These are phyloP conservation scores for Lactarius sanguifluus DNA, from an alignment of 768 basidiomycete species.

Conservation along the genomic window DNA sequence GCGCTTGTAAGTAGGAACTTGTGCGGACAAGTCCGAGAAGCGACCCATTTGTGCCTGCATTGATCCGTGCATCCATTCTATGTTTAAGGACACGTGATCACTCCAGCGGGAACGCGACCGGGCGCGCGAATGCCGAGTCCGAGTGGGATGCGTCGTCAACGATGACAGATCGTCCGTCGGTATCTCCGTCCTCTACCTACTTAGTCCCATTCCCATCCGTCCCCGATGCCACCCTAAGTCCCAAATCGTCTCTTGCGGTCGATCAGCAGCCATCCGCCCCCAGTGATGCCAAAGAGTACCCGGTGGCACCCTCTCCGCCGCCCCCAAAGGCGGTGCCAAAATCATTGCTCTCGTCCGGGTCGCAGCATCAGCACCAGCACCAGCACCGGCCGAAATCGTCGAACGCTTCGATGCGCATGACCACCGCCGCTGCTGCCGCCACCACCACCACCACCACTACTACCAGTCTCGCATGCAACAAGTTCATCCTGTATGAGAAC, in stretches of 20 bases:
- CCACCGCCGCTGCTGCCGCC: not conserved
- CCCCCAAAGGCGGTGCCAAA: not conserved
- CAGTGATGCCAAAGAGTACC: not conserved
- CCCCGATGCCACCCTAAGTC: not conserved
- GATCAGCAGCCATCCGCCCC: too few species aligned
- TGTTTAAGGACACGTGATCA: not conserved
- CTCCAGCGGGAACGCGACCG: too few species aligned
- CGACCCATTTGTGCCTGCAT: not conserved
- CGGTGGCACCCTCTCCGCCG: not conserved
- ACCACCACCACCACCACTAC: not conserved
- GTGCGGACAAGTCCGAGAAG: conserved; percentile 3
- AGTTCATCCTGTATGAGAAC: conserved; percentile 93
- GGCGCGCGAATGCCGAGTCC: not conserved
- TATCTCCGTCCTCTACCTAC: not conserved
- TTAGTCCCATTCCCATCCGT: not conserved
- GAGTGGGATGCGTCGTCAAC: not conserved
- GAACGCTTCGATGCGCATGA: not conserved
- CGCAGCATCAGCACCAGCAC: not conserved
- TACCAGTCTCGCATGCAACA: conserved; percentile 51
- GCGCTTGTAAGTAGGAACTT: conserved; percentile 9
- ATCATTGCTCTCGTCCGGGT: conserved; percentile 1
- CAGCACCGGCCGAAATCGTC: not conserved
- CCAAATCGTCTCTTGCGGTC: conserved; percentile 1
- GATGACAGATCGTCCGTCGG: not conserved
- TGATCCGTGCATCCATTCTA: conserved; percentile 1